Conservation (phyloP, 2,329 filamentous ascomycete species). For the Aspergillus tamarii region DNA sequence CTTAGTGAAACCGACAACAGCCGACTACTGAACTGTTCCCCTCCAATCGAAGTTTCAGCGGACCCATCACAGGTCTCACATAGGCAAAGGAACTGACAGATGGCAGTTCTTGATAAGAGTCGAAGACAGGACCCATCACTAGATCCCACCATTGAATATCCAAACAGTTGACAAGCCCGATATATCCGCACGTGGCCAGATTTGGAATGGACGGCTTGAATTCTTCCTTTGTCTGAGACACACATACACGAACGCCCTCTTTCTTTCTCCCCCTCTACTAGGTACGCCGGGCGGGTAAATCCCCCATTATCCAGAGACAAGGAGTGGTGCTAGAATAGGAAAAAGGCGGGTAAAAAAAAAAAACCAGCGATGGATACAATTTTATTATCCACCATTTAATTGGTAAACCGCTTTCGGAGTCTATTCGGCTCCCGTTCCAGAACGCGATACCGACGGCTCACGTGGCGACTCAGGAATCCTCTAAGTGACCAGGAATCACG, state of each 20-base stretch:
- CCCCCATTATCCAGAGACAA: neutral
- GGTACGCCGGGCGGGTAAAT: neutral
- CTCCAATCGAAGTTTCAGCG: constrained; percentile 1
- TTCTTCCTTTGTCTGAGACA: neutral
- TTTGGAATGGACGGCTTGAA: constrained; percentile 2
- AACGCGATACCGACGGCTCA: constrained; percentile 33
- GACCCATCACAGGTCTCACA: constrained; percentile 1
- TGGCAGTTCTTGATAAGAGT: constrained; percentile 9
- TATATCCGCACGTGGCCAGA: constrained; percentile 15
- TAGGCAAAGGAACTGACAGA: constrained; percentile 8
- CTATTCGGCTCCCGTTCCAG: constrained; percentile 37
- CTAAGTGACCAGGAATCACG: constrained; percentile 33
- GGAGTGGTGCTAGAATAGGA: neutral
- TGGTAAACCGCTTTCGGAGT: constrained; percentile 30
- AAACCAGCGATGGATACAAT: neutral
- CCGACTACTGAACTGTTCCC: neutral
- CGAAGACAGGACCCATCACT: constrained; percentile 6
- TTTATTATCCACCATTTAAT: constrained; percentile 9
- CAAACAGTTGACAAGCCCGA: neutral
- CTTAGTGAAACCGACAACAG: neutral
- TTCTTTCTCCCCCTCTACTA: neutral
- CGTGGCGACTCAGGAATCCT: constrained; percentile 30
- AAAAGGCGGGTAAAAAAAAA: neutral
- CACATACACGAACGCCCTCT: neutral
- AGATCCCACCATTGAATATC: neutral